Percentiles rank a stretch among this genome's conserved stretches.
phyloP scores from a whole-genome alignment of 2,329 filamentous ascomycete species.

The Zasmidium citrigriseum region DNA sequence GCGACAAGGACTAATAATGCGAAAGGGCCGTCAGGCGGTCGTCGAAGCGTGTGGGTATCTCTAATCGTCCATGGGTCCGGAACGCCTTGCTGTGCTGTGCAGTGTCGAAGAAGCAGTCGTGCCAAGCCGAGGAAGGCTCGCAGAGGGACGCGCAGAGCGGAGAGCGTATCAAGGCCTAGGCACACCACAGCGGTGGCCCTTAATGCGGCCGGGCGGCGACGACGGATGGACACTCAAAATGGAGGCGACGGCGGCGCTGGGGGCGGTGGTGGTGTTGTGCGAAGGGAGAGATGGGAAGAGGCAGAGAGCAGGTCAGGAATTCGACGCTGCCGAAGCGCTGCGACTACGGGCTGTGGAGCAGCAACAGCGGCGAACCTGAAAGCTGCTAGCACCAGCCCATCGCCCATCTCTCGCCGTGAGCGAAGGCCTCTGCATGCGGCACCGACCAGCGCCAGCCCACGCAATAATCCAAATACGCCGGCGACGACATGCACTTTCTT shows the following conservation, averaged over 20 bases:
- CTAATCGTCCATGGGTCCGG: slow-evolving; percentile 20
- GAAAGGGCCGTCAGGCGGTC: slow-evolving; percentile 8
- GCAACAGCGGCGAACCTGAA: no score
- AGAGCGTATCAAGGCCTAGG: not conserved
- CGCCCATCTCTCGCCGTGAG: not conserved
- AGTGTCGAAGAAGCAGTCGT: not conserved
- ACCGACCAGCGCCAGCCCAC: not conserved
- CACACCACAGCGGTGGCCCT: not conserved
- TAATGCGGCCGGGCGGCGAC: not conserved
- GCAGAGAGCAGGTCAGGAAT: not conserved
- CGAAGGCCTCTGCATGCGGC: not conserved
- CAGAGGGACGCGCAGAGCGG: not conserved
- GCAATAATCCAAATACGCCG: no score
- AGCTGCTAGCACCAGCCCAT: no score
- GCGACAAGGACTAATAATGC: slow-evolving; percentile 11
- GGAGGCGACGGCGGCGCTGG: not conserved
- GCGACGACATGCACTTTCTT: not conserved
- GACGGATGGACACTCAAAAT: not conserved
- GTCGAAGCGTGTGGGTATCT: slow-evolving; percentile 19
- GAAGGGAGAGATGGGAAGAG: not conserved
- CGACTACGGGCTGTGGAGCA: no score
- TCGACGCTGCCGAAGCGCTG: not conserved
- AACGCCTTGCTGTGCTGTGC: slow-evolving; percentile 15
- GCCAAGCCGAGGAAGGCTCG: not conserved
- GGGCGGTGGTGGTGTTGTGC: not conserved